Evolutionary conservation across 2,329 filamentous ascomycete genomes (phyloP).

Genomic region (Coccinonectria pachysandricola): DNA sequence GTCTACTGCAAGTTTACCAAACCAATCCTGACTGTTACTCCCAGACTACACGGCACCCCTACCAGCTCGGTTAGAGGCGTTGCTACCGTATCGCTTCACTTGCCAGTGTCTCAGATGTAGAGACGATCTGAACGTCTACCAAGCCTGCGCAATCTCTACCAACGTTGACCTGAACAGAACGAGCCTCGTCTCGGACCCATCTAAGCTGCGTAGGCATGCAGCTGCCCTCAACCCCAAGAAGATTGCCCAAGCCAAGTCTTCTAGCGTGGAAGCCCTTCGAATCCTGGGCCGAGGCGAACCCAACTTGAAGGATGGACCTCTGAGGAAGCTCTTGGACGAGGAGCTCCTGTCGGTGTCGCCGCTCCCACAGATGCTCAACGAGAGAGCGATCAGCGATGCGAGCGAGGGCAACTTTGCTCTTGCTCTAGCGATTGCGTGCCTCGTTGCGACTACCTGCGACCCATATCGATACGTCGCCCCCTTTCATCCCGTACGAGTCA

Average conservation of each 20-base stretch:
- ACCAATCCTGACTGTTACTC: constrained; percentile 1
- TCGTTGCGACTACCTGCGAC: constrained; percentile 37
- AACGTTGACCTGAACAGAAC: constrained; percentile 32
- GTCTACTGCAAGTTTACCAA: background rate
- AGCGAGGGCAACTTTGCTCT: constrained; percentile 31
- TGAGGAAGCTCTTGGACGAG: constrained; percentile 13
- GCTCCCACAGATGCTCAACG: constrained; percentile 32
- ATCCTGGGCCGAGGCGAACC: too few species aligned
- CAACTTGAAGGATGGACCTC: too few species aligned
- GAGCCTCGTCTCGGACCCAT: constrained; percentile 33
- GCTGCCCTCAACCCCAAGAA: constrained; percentile 14
- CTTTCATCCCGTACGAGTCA: constrained; percentile 40
- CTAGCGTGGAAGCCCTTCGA: too few species aligned
- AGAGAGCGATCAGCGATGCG: constrained; percentile 35
- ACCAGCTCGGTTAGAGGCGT: constrained; percentile 29
- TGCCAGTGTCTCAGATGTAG: constrained; percentile 41
- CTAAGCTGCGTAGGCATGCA: constrained; percentile 18
- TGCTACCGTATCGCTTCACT: constrained; percentile 41
- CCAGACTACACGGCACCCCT: constrained; percentile 39
- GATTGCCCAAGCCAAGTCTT: constrained; percentile 7
- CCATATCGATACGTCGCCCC: constrained; percentile 40
- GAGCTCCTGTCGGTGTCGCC: constrained; percentile 40
- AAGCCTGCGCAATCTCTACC: constrained; percentile 34
- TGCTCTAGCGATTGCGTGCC: constrained; percentile 36
- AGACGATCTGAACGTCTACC: constrained; percentile 42